Evolutionary conservation across 352 stramenopile species (phyloP).

Genomic region (Salisapilia sapeloensis): DNA sequence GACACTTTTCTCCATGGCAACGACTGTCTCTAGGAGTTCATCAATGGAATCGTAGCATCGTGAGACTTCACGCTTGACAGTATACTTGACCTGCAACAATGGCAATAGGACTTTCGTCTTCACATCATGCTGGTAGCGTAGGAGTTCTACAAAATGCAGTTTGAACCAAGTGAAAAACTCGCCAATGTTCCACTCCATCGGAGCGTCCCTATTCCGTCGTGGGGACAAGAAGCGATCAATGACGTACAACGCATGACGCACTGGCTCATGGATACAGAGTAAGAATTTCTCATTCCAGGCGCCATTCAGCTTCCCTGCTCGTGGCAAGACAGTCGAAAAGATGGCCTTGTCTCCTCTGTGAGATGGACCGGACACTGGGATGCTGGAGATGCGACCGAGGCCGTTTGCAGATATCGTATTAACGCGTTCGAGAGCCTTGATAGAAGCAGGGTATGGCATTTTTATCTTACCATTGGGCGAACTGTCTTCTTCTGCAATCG

Average conservation of each 20-base stretch:
- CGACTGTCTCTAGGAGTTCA: conserved; percentile 34
- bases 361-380: conserved; percentile 22
- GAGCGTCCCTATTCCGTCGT: conserved; percentile 14
- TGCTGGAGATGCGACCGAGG: conserved; percentile 15
- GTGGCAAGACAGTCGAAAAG: conserved; percentile 47
- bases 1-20: conserved; percentile 31
- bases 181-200: conserved; percentile 26
- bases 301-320: conserved; percentile 24
- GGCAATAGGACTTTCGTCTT: conserved; percentile 50
- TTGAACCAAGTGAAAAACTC: conserved; percentile 77
- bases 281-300: conserved; percentile 67
- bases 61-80: conserved; percentile 42
- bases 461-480: not conserved
- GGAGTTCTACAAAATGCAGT: conserved; percentile 61
- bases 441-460: not conserved
- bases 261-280: conserved; percentile 54
- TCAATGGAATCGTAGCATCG: conserved; percentile 47
- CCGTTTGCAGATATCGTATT: conserved; percentile 15
- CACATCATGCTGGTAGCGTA: conserved; percentile 48
- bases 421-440: not conserved
- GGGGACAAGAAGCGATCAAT: conserved; percentile 63
- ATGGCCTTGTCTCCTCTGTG: conserved; percentile 24
- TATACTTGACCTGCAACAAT: conserved; percentile 36
- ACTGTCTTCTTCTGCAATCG: not conserved
- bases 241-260: conserved; percentile 65